phyloP scores from a whole-genome alignment of 140 eudicot genomes.

The Stevia rebaudiana region DNA sequence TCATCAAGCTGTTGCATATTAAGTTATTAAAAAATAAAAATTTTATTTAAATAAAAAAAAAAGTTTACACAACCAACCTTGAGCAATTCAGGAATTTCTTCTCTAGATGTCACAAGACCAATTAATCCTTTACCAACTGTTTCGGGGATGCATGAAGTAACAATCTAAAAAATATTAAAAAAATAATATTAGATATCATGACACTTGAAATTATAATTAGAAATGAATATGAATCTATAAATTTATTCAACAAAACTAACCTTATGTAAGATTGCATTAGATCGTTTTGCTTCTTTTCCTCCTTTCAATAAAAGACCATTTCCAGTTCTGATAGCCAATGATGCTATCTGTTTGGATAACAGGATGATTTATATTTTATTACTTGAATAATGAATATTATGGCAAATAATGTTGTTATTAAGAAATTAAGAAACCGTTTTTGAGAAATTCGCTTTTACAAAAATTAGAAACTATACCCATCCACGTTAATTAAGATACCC shows the following conservation, averaged over 20 bases:
- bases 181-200: constrained; percentile 2
- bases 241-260: constrained; percentile 28
- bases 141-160: constrained; percentile 83
- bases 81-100: constrained; percentile 91
- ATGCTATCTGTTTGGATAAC: constrained; percentile 65
- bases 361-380: constrained; percentile 11
- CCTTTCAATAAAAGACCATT: constrained; percentile 94
- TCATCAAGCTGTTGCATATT: constrained; percentile 72
- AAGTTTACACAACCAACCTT: constrained; percentile 45
- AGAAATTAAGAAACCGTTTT: neutral
- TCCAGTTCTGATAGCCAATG: constrained; percentile 89
- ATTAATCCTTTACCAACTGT: constrained; percentile 75
- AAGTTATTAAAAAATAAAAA: neutral
- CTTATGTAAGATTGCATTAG: constrained; percentile 91
- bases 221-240: constrained; percentile 1
- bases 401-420: neutral
- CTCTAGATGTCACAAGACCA: constrained; percentile 95
- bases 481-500: neutral
- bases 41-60: neutral
- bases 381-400: neutral
- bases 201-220: no score
- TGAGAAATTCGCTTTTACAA: neutral
- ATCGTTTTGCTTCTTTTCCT: constrained; percentile 90
- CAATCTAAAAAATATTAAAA: constrained; percentile 44
- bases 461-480: neutral